phyloP scores from a whole-genome alignment of 805 yeast species.

The Naumovozyma dairenensis region DNA sequence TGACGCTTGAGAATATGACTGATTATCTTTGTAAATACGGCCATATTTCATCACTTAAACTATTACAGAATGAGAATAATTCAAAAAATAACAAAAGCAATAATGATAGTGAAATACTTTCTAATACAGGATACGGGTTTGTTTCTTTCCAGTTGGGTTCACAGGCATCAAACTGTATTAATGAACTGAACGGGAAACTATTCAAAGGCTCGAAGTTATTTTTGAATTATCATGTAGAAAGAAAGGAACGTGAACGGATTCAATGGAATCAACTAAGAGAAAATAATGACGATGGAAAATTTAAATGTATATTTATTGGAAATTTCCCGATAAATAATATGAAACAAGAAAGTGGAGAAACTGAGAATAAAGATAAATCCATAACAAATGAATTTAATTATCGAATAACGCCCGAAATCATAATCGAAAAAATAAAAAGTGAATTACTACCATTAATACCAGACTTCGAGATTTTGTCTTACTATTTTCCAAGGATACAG shows the following conservation, averaged over 20 bases:
- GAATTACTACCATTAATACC: conserved; percentile 35
- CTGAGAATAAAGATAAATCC: conserved; percentile 21
- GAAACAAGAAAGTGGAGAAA: conserved; percentile 25
- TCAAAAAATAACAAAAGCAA: conserved; percentile 10
- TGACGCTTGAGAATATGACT: conserved; percentile 31
- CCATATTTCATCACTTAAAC: conserved; percentile 36
- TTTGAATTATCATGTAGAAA: conserved; percentile 56
- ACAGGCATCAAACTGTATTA: conserved; percentile 55
- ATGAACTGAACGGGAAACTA: conserved; percentile 38
- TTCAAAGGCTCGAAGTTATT: conserved; percentile 29
- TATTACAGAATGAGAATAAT: conserved; percentile 37
- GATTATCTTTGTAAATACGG: conserved; percentile 35
- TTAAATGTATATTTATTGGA: conserved; percentile 45
- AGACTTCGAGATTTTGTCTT: conserved; percentile 17
- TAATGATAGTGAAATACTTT: conserved; percentile 28
- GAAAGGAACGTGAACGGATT: conserved; percentile 44
- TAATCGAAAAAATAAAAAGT: conserved; percentile 37
- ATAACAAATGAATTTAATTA: conserved; percentile 16
- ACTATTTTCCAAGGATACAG: conserved; percentile 24
- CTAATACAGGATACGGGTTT: conserved; percentile 67
- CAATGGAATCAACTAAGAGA: conserved; percentile 30
- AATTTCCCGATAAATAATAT: conserved; percentile 37
- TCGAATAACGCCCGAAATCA: conserved; percentile 31
- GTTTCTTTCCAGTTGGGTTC: conserved; percentile 48
- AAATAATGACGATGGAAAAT: conserved; percentile 37